These are phyloP conservation scores for Colletotrichum orchidophilum DNA, from an alignment of 2,329 filamentous ascomycete species.

Conservation along the genomic window DNA sequence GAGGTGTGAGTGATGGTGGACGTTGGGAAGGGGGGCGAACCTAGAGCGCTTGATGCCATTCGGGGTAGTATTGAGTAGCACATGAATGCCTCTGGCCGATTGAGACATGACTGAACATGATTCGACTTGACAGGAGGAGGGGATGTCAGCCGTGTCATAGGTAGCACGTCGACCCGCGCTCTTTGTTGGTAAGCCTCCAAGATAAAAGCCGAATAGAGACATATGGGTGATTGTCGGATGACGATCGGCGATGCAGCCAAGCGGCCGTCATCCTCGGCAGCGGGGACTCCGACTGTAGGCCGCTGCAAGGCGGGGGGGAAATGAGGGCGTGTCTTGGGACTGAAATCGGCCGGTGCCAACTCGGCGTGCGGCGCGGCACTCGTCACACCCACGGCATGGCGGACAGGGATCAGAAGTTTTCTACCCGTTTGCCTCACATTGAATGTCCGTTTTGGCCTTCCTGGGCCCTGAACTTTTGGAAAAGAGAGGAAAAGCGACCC, in stretches of 20 bases:
- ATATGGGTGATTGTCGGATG: not conserved
- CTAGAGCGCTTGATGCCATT: too few species aligned
- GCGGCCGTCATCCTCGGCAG: conserved; percentile 17
- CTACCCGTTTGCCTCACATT: not conserved
- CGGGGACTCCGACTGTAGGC: not conserved
- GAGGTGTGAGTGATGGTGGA: too few species aligned
- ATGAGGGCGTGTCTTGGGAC: not conserved
- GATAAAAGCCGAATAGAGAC: not conserved
- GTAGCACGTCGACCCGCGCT: not conserved
- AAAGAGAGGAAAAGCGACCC: not conserved
- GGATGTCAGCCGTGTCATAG: conserved; percentile 2
- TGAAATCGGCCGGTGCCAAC: not conserved
- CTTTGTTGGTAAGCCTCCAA: conserved; percentile 16
- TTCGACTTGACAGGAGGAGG: too few species aligned
- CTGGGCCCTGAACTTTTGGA: not conserved
- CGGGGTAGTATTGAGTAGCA: not conserved
- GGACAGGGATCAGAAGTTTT: not conserved
- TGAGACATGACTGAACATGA: not conserved
- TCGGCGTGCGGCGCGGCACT: conserved; percentile 27
- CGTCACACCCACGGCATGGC: conserved; percentile 17
- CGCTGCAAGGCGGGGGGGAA: not conserved
- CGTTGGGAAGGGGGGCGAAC: too few species aligned
- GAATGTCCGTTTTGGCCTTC: too few species aligned
- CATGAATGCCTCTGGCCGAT: not conserved
- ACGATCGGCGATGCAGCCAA: conserved; percentile 27